Evolutionary conservation across 2,329 filamentous ascomycete genomes (phyloP).

Genomic region (Fusarium goolgardi): DNA sequence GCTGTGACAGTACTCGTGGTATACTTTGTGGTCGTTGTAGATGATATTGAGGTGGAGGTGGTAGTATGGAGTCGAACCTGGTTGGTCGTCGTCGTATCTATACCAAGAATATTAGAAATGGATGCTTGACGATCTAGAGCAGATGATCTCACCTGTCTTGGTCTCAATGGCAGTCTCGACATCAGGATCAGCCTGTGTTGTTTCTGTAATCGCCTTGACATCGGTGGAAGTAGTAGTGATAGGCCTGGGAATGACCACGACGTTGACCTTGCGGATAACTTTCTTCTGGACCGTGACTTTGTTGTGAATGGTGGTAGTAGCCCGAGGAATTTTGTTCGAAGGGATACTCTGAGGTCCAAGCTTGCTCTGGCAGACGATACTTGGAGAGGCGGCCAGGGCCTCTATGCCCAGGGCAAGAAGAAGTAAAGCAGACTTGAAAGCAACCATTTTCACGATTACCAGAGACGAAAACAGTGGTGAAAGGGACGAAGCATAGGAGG

Average conservation of each 20-base stretch:
- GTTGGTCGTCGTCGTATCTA: neutral
- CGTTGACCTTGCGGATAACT: neutral
- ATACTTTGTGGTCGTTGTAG: neutral
- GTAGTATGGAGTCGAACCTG: neutral
- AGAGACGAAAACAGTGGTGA: neutral
- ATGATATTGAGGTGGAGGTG: neutral
- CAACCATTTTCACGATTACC: neutral
- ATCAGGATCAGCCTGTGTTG: neutral
- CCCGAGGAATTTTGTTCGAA: neutral
- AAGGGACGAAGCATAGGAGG: too few species aligned
- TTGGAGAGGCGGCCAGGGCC: neutral
- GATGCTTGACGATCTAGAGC: neutral
- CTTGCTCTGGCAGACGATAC: neutral
- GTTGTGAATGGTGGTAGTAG: neutral
- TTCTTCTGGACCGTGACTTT: neutral
- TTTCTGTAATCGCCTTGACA: neutral
- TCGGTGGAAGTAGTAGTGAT: neutral
- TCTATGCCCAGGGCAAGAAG: neutral
- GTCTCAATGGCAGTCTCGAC: neutral
- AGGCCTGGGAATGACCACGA: neutral
- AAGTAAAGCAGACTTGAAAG: neutral
- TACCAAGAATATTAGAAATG: neutral
- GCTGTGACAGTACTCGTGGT: neutral
- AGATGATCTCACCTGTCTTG: neutral
- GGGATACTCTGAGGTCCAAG: neutral